Conservation (phyloP, 192 early-diverging fungal genomes). For the Phycomyces nitens region DNA sequence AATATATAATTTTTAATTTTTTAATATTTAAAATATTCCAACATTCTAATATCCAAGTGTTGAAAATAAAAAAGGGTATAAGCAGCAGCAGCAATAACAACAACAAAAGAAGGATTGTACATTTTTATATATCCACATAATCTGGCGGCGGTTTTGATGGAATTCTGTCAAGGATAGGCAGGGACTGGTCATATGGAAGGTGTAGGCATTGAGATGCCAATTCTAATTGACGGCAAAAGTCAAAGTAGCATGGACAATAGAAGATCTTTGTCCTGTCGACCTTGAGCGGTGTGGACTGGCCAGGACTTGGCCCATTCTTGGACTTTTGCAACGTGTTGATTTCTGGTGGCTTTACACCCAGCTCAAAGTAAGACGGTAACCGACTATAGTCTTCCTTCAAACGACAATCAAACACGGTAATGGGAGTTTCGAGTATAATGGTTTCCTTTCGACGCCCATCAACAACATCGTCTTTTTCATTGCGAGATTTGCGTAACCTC, state of each 20-base stretch:
- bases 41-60: no score
- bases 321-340: not conserved
- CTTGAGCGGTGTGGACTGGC: no score
- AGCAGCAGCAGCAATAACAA: no score
- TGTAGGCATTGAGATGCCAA: constrained; percentile 14
- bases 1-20: no score
- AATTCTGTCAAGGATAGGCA: constrained; percentile 10
- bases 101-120: not conserved
- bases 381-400: constrained; percentile 29
- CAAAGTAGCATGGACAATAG: constrained; percentile 21
- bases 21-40: no score
- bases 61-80: no score
- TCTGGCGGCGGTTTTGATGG: constrained; percentile 31
- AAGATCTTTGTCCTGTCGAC: not conserved
- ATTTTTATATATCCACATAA: constrained; percentile 14
- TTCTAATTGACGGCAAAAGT: constrained; percentile 23
- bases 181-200: not conserved
- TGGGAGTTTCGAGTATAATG: constrained; percentile 8
- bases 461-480: constrained; percentile 2
- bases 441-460: constrained; percentile 7
- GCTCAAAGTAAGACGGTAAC: constrained; percentile 29
- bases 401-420: constrained; percentile 29
- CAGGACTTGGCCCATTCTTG: not conserved
- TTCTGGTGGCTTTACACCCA: constrained; percentile 4
- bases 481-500: constrained; percentile 7